Evolutionary conservation across 441 rosid species (phyloP), one percentile per base, ranked within the genome.

Genomic region (Erodium trifolium): DNA sequence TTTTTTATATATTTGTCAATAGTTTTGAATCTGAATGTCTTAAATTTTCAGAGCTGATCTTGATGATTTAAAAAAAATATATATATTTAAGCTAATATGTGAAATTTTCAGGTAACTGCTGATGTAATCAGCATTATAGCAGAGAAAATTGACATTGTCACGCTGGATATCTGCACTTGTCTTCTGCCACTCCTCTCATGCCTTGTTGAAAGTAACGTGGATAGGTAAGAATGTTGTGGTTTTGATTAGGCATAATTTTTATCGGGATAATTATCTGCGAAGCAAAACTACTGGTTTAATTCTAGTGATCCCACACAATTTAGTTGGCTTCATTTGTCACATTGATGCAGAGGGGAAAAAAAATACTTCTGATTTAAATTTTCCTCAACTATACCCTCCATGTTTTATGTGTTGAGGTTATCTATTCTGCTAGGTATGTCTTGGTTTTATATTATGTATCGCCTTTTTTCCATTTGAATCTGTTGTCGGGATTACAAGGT

Each of bases 161-260:
- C 92, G 39, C 77, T 95, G 79, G 97, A 92, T 70, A 78, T 92
- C 71, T 95, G 91, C 77, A 83, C 93, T 57, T 80, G 84, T 85
- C 91, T 95, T 81, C 85, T 95, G 69, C 99, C 99, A 23, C 88
- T 89, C 72, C 78, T 92, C 70, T 29, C 87, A 19, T 73, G 77
- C 41, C 98, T 95, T 80, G 85, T 95, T 60, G 92, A 79, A 74
- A 95, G 95, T 71, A 79, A 84, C 79, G 75, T 81, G 82, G 98
- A 95, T 70, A 86, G 96, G 99, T 92, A 79, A 82, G 73, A 68
- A 39, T 53, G 16, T 16, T 75, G 27, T 67, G 41, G 8, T 39
- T 47, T 13, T 47, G 31, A 47, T 47, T 47, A 12, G 53, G n/a
- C 12, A 47, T 3, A 47, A 2, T 47, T 10, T 11, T 47, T 47